phyloP scores from a whole-genome alignment of 1,284 basidiomycete genomes.

The Ceratobasidium sp. region DNA sequence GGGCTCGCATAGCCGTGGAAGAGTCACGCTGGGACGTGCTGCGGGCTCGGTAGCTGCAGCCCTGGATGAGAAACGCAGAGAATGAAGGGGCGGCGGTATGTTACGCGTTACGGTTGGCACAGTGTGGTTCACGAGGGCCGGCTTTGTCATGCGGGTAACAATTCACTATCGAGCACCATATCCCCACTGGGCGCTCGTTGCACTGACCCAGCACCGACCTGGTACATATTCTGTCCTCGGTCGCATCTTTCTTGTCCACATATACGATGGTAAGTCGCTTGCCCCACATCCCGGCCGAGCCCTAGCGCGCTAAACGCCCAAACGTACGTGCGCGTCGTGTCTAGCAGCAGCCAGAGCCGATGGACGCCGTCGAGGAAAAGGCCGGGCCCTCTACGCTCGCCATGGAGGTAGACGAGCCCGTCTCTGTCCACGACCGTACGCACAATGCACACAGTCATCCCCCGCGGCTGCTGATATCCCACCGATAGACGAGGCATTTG shows the following conservation, averaged over 20 bases:
- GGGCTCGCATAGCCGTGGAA: neutral
- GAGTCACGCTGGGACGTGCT: neutral
- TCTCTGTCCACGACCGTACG: conserved; percentile 82
- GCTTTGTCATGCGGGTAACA: conserved; percentile 28
- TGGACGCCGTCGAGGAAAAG: conserved; percentile 84
- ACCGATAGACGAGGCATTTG: conserved; percentile 83
- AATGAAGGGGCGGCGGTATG: neutral
- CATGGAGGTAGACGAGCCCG: conserved; percentile 82
- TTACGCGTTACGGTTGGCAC: conserved; percentile 24
- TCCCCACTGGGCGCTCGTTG: conserved; percentile 43
- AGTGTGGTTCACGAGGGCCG: conserved; percentile 22
- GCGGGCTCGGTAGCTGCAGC: neutral
- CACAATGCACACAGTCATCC: conserved; percentile 42
- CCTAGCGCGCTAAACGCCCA: conserved; percentile 33
- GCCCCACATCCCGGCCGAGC: neutral
- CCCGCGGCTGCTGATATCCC: conserved; percentile 39
- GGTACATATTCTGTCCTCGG: conserved; percentile 39
- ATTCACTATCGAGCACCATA: conserved; percentile 1
- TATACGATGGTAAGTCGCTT: conserved; percentile 17
- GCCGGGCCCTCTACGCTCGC: conserved; percentile 67
- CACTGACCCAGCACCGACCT: conserved; percentile 41
- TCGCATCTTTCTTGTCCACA: neutral
- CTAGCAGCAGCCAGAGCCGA: conserved; percentile 62
- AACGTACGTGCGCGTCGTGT: conserved; percentile 23
- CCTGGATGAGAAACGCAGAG: neutral